Evolutionary conservation across 768 basidiomycete species (phyloP), one percentile per base, ranked within the genome.

Genomic region (Mycena rebaudengoi): DNA sequence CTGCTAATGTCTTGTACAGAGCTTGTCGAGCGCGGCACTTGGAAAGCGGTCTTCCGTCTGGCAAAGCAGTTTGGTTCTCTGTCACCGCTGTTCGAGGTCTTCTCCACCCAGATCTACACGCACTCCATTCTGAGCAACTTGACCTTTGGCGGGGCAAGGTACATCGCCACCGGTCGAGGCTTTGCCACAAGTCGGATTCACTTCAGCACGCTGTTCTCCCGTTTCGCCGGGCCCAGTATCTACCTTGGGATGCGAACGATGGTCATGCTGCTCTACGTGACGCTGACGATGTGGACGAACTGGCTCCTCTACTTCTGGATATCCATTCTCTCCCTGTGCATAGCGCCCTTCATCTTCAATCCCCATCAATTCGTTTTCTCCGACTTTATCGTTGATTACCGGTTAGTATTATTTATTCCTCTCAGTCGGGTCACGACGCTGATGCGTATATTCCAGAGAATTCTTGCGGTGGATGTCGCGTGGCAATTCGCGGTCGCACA

Each of bases 401-500:
- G 97, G n/a, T n/a, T n/a, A n/a, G n/a, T n/a, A n/a, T n/a, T n/a
- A n/a, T n/a, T n/a, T n/a, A n/a, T n/a, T n/a, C n/a, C n/a, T n/a
- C n/a, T n/a, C n/a, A n/a, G n/a, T n/a, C n/a, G n/a, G n/a, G n/a
- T n/a, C n/a, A n/a, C n/a, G n/a, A n/a, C n/a, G n/a, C n/a, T n/a
- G n/a, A n/a, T n/a, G n/a, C n/a, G n/a, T n/a, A n/a, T n/a, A n/a
- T n/a, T n/a, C n/a, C n/a, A n/a, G n/a, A 68, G 97, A 99, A 80
- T 99, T 96, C 83, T 80, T 99, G 69, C 88, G 98, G 68, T 99
- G 98, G 98, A 99, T 99, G 96, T 96, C 90, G 37, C 89, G 98
- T 51, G 98, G 98, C 57, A 99, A 99, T 80, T 98, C 98, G 41
- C 87, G 96, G 33, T 95, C 95, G 23, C 98, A 99, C 78, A 92